Evolutionary conservation across 768 basidiomycete genomes (phyloP), one percentile per base, ranked within the genome.

Genomic region (Boletus rubropictus): DNA sequence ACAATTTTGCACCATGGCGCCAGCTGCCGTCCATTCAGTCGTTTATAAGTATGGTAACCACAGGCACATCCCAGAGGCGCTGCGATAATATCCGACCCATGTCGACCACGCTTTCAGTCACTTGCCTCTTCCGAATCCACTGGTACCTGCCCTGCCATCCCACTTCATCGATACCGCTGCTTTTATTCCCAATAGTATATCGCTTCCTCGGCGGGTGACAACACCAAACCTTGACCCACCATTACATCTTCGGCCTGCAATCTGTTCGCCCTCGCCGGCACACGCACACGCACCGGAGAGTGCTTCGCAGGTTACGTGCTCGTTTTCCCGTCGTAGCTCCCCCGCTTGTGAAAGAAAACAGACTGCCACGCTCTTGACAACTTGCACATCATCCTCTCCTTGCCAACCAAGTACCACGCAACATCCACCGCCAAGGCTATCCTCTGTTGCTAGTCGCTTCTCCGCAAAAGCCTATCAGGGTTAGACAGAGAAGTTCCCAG

Each of bases 391-490:
- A 14, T 31, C 29, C 12, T 24, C 42, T 14, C 32, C 38, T 15
- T 37, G 39, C 22, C 34, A 28, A 43, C 48, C 28, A 44, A 25
- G 33, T 34, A 27, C 37, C 39, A 21, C 12, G 12, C 31, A 38
- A 41, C 15, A 18, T 24, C 5, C 29, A 35, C 38, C 42, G 34
- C 36, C 38, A 34, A 44, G 8, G 18, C 22, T 33, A 57, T 53
- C 39, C 44, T 45, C 41, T 29, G 25, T 42, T 38, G 44, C 53
- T 52, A 52, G 34, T 45, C 46, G 46, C 27, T 50, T 56, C 56
- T 62, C 65, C 65, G 65, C 49, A 56, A 66, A 66, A 55, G 65
- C 65, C 65, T 66, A 66, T 66, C 65, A 65, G 42, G 50, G 53
- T 52, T 45, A 59, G 59, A 48, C 50, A 53, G 53, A 56, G 52